phyloP scores from a whole-genome alignment of 495 filamentous ascomycete genomes.

The Penicillium parvum region DNA sequence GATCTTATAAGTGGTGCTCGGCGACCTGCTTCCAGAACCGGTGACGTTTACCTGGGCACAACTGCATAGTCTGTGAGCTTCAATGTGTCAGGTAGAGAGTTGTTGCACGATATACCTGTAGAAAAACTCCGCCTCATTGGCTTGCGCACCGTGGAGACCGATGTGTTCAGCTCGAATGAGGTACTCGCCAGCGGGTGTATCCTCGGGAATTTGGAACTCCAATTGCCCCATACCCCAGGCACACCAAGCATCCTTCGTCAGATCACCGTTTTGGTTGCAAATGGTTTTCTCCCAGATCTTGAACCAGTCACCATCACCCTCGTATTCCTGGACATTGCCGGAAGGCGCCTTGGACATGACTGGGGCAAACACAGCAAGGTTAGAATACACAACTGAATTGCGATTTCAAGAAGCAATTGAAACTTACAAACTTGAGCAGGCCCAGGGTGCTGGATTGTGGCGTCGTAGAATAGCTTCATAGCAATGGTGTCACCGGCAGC shows the following conservation, averaged over 20 bases:
- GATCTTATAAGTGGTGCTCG: constrained; percentile 41
- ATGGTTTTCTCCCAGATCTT: constrained; percentile 42
- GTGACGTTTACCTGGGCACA: constrained; percentile 58
- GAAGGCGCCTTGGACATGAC: constrained; percentile 45
- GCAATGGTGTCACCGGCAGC: constrained; percentile 18
- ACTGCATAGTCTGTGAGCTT: constrained; percentile 4
- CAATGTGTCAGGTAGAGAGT: too few relatives aligned
- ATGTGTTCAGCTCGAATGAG: constrained; percentile 58
- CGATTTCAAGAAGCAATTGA: too few relatives aligned
- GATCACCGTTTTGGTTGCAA: constrained; percentile 30
- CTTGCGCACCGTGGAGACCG: constrained; percentile 24
- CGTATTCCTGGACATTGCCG: constrained; percentile 30
- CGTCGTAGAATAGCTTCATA: constrained; percentile 22
- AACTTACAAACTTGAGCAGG: constrained; percentile 22
- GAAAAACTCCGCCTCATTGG: constrained; percentile 19
- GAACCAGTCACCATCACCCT: constrained; percentile 50
- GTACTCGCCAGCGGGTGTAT: constrained; percentile 54
- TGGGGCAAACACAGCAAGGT: too few relatives aligned
- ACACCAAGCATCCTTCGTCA: constrained; percentile 17
- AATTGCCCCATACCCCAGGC: constrained; percentile 12
- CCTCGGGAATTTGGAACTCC: constrained; percentile 49
- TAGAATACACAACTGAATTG: too few relatives aligned
- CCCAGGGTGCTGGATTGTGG: constrained; percentile 14
- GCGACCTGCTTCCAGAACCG: constrained; percentile 46
- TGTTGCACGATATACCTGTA: too few relatives aligned